These are phyloP conservation scores for Tylopilus sp. DNA, from an alignment of 1,284 basidiomycete species.

Conservation along the genomic window DNA sequence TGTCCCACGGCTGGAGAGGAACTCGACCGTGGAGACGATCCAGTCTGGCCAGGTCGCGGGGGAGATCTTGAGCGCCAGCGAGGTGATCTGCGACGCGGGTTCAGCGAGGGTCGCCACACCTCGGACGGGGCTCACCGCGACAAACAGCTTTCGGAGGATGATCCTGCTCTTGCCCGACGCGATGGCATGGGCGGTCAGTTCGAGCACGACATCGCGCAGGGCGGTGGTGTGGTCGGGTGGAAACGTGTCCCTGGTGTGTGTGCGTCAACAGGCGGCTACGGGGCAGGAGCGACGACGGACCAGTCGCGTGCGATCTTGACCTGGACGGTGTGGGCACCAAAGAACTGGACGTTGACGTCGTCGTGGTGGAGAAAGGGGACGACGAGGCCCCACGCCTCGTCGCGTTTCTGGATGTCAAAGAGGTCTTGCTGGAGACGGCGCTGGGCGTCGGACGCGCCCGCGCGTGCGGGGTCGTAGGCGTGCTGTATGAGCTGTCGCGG, in stretches of 20 bases:
- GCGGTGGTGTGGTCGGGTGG: slow-evolving; percentile 51
- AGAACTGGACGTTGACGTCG: slow-evolving; percentile 85
- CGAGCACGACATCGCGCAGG: slow-evolving; percentile 62
- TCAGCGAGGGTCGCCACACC: slow-evolving; percentile 4
- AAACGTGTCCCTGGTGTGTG: slow-evolving; percentile 54
- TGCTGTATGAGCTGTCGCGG: slow-evolving; percentile 53
- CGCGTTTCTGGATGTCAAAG: slow-evolving; percentile 70
- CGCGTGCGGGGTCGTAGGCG: slow-evolving; percentile 54
- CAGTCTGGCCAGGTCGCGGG: slow-evolving; percentile 72
- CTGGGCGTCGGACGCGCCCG: slow-evolving; percentile 55
- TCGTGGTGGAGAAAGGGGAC: slow-evolving; percentile 66
- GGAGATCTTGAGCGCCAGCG: slow-evolving; percentile 73
- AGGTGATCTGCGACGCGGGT: slow-evolving; percentile 51
- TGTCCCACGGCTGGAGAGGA: slow-evolving; percentile 57
- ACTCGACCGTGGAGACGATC: slow-evolving; percentile 59
- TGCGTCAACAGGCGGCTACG: slow-evolving; percentile 4
- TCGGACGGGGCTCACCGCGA: slow-evolving; percentile 75
- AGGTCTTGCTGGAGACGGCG: slow-evolving; percentile 69
- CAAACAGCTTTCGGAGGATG: slow-evolving; percentile 82
- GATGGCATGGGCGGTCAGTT: slow-evolving; percentile 61
- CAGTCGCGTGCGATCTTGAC: slow-evolving; percentile 90
- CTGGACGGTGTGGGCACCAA: slow-evolving; percentile 86
- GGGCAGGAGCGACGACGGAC: slow-evolving; percentile 44
- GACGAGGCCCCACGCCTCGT: slow-evolving; percentile 76
- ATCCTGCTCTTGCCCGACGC: slow-evolving; percentile 56